Percentiles rank a stretch among this genome's conserved stretches.
Evolutionary conservation across 768 basidiomycete genomes (phyloP).

Genomic region (Serendipita sp.): DNA sequence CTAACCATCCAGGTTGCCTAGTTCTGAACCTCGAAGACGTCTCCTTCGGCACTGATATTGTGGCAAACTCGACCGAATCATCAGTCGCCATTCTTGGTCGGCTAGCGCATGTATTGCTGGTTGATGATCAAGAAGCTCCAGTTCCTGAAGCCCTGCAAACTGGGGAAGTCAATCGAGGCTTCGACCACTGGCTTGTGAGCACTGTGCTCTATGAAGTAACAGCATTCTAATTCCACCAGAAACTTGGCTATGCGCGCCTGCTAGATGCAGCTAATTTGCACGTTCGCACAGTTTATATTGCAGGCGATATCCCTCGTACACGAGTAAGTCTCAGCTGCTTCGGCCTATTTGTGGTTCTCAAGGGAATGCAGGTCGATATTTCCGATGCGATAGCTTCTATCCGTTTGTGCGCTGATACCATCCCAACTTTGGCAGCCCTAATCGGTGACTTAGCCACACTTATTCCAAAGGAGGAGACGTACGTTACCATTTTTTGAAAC

Average conservation of each 20-base stretch:
- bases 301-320: constrained; percentile 21
- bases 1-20: constrained; percentile 46
- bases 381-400: constrained; percentile 38
- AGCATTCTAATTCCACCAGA: constrained; percentile 23
- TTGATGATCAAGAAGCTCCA: constrained; percentile 28
- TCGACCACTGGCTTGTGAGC: constrained; percentile 52
- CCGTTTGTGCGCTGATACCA: constrained; percentile 67
- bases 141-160: not conserved
- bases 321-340: constrained; percentile 23
- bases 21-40: constrained; percentile 49
- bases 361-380: constrained; percentile 33
- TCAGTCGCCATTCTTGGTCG: constrained; percentile 35
- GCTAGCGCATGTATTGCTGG: constrained; percentile 34
- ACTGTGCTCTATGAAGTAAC: not conserved
- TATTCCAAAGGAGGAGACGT: constrained; percentile 3
- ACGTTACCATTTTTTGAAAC: not conserved
- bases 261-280: constrained; percentile 40
- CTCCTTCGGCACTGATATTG: constrained; percentile 56
- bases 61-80: constrained; percentile 47
- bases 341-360: not conserved
- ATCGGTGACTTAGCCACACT: constrained; percentile 23
- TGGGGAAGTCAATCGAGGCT: constrained; percentile 19
- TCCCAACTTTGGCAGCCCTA: constrained; percentile 42
- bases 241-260: constrained; percentile 52
- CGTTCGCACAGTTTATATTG: constrained; percentile 23